Evolutionary conservation across 2,329 filamentous ascomycete genomes (phyloP), one percentile per base, ranked within the genome.

Genomic region (Colletotrichum theobromicola): DNA sequence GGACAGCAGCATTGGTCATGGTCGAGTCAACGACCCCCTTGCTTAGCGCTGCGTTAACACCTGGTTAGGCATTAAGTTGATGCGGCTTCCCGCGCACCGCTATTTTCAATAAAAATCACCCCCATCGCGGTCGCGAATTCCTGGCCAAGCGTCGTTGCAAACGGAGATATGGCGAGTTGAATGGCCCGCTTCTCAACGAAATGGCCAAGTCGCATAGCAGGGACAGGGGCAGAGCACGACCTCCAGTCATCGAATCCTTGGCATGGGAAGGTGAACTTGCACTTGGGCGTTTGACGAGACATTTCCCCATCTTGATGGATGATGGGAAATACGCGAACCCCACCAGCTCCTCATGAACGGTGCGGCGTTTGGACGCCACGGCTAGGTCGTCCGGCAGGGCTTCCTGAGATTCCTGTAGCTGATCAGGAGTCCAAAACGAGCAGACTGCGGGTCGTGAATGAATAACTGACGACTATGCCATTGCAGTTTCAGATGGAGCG

Each of bases 1-100:
- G 55, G 46, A 72, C 55, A 63, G 26, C 68, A 42, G 57, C 62
- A 74, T 72, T 50, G 53, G 66, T 42, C 53, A 53, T 61, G 55
- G 67, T 86, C 85, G 85, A 86, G 84, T 85, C 84, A 78, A 80
- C 77, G 69, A 74, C 63, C 79, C 34, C 79, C 82, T 78, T 80
- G 79, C 77, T 72, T 76, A 78, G 68, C 42, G 62, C 68, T 66
- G 53, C 72, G 68, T 67, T 57, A 58, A 67, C 76, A 80, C 73
- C 78, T 78, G 78, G 78, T 79, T 77, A 79, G 79, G 76, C 77
- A 80, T 81, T 78, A 81, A 79, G 79, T 77, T 78, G 73, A 82
- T 85, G 85, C 84, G 80, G 80, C 78, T 77, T 80, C 77, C 85
- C 85, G 84, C 34, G 72, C 68, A 72, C 72, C 72, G 72, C 67